Base-by-base conservation (phyloP, 2,329 filamentous ascomycete genomes). In the Epichloe sp. region DNA sequence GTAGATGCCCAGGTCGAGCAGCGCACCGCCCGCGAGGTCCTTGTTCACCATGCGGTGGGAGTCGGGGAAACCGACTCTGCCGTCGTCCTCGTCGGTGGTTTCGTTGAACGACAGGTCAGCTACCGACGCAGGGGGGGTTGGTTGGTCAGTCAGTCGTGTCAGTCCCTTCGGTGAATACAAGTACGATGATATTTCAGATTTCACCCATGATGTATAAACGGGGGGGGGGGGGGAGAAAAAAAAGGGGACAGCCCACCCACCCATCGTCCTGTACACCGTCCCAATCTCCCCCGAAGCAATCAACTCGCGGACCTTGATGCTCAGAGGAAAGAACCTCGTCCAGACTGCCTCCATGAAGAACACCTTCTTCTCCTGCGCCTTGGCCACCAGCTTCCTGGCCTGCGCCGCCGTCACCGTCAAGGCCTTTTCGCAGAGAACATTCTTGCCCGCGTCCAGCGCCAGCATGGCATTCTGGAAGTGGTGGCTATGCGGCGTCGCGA, bases 381-480 rank as follows among this genome's bases (percentile, higher is more conserved):
- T 82, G 55, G 83, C 79, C 48, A 83, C 78, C 26, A 95, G 75
- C 64, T 81, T 81, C 67, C 79, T 80, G 23, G 85, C 74, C 69
- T 95, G 89, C 10, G 80, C 74, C 3, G 85, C 88, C 56, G 85
- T 95, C 55, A 91, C 86, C 1, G 88, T 94, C 60, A 95, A 83
- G 0, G 89, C 80, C 74, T 95, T 95, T 68, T 95, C 89, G 67
- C 88, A 95, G 36, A 95, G 78, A 34, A 95, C 88, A 60, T 91
- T 78, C 75, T 95, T 95, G 61, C 87, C 86, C 7, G 85, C 86
- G 57, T 87, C 78, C 40, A 95, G 75, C 43, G 83, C 85, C n/a
- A 94, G 77, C 79, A 89, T 87, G 56, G 81, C 79, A 69, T 95
- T 91, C 66, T 94, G 88, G 72, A 90, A 95, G 72, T 95, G 89